Base-by-base conservation (phyloP, 2,329 filamentous ascomycete species). In the Colletotrichum karsti region DNA sequence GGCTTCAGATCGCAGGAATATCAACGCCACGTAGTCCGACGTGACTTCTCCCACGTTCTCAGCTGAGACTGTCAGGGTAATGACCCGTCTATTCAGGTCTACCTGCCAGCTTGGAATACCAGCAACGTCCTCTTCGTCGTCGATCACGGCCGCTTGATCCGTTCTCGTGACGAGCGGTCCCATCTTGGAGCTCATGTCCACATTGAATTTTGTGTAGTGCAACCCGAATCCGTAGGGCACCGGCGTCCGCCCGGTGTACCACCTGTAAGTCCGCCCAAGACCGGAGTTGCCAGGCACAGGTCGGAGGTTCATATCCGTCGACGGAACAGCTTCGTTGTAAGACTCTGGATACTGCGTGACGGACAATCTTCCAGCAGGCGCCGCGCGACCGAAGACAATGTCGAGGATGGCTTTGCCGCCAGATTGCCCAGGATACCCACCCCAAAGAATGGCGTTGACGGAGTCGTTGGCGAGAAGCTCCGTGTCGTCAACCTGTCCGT, bases 401-500 rank as follows among this genome's bases (percentile, higher is more conserved):
- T 89, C 81, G 54, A 89, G 76, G 10, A 90, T 73, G 0, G 88
- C 88, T 8, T 77, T 76, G 3, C 88, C 88, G 12, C 88, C 88
- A 41, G 85, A 84, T 74, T 90, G 88, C 2, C 88, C 88, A 0
- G 88, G 88, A 63, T 88, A 90, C 0, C 87, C 86, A 0, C 80
- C 85, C 88, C 88, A 90, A 0, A 90, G 71, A 1, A 90, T 73
- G 0, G 85, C 81, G 28, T 79, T 82, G 63, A 90, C 81, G 61
- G 84, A 84, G 2, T 76, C 70, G 59, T 87, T 84, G 4, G 75
- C 76, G 6, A 85, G 73, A 4, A 90, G 73, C 3, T 85, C 80
- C 0, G 83, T 79, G 63, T 83, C 82, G 72, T 90, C 88, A 20
- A 90, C 69, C 71, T 84, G 81, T 12, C 79, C 80, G n/a, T 86